These are phyloP conservation scores for Pittosporum tobira DNA, from an alignment of 129 eudicot genomes.

Conservation along the genomic window DNA sequence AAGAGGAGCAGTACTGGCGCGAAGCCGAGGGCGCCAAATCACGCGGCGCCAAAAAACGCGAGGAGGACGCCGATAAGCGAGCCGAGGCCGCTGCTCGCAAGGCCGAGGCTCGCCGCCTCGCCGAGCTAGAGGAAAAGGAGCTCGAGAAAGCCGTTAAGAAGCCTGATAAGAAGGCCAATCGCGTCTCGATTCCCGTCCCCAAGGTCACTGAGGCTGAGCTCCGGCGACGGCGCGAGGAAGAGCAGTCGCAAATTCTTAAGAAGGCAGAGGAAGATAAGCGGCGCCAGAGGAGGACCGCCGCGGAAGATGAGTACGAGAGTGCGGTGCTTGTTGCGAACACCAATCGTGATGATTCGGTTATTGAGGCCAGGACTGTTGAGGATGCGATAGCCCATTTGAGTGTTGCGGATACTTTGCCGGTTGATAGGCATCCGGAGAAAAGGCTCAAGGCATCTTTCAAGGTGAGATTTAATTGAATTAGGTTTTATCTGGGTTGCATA, in stretches of 20 bases:
- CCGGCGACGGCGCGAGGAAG: constrained; percentile 61
- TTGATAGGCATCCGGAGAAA: constrained; percentile 88
- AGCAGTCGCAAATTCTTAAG: constrained; percentile 40
- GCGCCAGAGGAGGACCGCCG: constrained; percentile 57
- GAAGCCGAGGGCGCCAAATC: constrained; percentile 91
- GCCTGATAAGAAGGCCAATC: constrained; percentile 71
- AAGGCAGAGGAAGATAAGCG: constrained; percentile 68
- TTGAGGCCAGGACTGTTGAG: constrained; percentile 75
- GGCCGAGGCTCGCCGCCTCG: constrained; percentile 74
- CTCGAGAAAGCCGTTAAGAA: constrained; percentile 61
- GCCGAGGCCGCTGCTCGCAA: constrained; percentile 81
- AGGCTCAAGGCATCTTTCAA: constrained; percentile 84
- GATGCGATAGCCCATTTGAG: constrained; percentile 79
- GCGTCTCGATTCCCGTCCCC: constrained; percentile 71
- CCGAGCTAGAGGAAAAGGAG: constrained; percentile 79
- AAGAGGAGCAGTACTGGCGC: constrained; percentile 92
- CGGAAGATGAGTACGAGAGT: constrained; percentile 87
- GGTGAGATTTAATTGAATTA: constrained; percentile 22
- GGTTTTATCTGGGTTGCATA: background rate
- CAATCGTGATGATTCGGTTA: constrained; percentile 65
- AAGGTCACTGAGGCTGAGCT: constrained; percentile 95
- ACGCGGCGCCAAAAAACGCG: constrained; percentile 86
- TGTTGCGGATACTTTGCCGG: constrained; percentile 46
- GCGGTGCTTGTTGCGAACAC: constrained; percentile 59
- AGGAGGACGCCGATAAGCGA: constrained; percentile 84